These are phyloP conservation scores for Ganoderma sinense DNA, from an alignment of 1,284 basidiomycete genomes.

Conservation along the genomic window DNA sequence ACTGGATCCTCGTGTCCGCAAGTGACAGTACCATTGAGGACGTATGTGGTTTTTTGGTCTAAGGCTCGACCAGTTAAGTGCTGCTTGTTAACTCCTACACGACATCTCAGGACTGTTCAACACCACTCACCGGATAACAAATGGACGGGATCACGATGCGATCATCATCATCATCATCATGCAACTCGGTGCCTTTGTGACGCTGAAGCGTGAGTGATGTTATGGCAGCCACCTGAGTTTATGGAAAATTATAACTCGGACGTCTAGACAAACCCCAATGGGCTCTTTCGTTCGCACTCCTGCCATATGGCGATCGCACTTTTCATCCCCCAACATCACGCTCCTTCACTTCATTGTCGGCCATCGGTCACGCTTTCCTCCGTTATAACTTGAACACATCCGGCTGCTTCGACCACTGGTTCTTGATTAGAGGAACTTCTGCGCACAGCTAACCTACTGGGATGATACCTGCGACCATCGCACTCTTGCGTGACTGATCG, in stretches of 20 bases:
- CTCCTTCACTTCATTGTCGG: neutral
- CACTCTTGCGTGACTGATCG: neutral
- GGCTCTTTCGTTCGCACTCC: too few species aligned
- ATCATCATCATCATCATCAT: too few species aligned
- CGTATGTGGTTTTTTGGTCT: neutral
- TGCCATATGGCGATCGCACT: neutral
- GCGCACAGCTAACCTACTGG: neutral
- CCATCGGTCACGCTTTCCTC: neutral
- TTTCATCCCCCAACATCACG: neutral
- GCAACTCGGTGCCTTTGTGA: neutral
- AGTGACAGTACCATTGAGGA: neutral
- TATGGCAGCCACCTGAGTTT: neutral
- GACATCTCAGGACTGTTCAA: neutral
- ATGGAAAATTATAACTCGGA: too few species aligned
- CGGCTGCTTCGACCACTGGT: neutral
- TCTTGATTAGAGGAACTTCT: neutral
- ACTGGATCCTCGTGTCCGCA: neutral
- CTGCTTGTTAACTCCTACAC: neutral
- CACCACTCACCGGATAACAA: neutral
- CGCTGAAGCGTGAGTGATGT: neutral
- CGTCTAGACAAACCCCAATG: too few species aligned
- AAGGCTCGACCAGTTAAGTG: neutral
- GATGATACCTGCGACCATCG: neutral
- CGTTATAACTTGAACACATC: neutral
- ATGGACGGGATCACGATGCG: too few species aligned